phyloP scores from a whole-genome alignment of 2,329 filamentous ascomycete genomes.

The Cladosporium colombiae region DNA sequence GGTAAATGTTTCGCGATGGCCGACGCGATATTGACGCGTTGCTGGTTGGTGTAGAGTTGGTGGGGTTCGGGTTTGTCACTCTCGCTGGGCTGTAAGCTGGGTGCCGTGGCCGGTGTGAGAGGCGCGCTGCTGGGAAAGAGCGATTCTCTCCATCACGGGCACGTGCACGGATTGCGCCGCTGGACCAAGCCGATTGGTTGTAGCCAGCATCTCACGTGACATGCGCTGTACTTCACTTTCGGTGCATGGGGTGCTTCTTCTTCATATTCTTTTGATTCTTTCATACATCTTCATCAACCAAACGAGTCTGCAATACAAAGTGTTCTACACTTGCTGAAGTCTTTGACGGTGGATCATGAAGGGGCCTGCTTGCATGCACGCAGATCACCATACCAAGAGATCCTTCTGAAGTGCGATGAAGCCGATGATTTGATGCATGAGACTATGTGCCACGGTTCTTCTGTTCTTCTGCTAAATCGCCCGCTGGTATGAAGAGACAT shows the following conservation, averaged over 20 bases:
- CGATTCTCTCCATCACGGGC: not conserved
- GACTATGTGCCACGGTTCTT: not conserved
- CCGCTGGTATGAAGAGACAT: not conserved
- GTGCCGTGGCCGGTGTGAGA: not conserved
- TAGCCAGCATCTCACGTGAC: not conserved
- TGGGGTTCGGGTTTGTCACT: constrained; percentile 4
- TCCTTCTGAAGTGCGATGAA: not conserved
- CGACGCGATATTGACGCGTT: constrained; percentile 18
- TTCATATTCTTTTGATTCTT: not conserved
- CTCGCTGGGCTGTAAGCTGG: not conserved
- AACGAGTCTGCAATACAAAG: not conserved
- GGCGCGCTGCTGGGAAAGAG: not conserved
- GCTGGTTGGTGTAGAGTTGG: constrained; percentile 9
- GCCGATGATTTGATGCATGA: not conserved
- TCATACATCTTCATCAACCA: not conserved
- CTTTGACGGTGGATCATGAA: not conserved
- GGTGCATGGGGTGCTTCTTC: not conserved
- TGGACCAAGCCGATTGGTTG: not conserved
- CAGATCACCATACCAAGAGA: not conserved
- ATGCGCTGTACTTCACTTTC: not conserved
- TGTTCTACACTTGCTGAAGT: not conserved
- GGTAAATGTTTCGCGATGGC: constrained; percentile 17
- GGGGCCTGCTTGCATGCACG: not conserved
- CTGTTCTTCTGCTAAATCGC: not conserved
- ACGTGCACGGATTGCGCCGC: not conserved